Evolutionary conservation across 202 grass and related monocot species (phyloP).

Genomic region (Schoenoplectus tabernaemontani): DNA sequence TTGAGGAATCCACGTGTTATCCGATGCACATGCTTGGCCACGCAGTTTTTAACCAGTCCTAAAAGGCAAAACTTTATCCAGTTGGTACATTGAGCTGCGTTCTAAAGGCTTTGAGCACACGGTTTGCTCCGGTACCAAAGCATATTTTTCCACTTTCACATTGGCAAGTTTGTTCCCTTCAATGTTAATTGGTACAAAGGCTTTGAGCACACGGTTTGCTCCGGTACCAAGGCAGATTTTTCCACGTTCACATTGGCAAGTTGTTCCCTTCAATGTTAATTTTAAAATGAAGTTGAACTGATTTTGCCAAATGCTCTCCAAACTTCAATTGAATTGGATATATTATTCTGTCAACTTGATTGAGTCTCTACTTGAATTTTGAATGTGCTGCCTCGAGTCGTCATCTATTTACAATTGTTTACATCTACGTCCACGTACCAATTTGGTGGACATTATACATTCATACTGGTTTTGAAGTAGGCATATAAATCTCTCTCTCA

Average conservation of each 20-base stretch:
- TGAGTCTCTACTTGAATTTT: too few relatives aligned
- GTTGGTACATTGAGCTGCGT: too few relatives aligned
- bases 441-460: too few relatives aligned
- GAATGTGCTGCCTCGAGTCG: too few relatives aligned
- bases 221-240: neutral
- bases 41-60: neutral
- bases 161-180: neutral
- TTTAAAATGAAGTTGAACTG: neutral
- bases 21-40: neutral
- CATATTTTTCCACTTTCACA: neutral
- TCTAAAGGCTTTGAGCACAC: too few relatives aligned
- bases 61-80: too few relatives aligned
- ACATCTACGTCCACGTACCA: too few relatives aligned
- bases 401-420: too few relatives aligned
- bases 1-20: too few relatives aligned
- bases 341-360: neutral
- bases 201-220: neutral
- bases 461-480: too few relatives aligned
- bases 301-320: neutral
- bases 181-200: too few relatives aligned
- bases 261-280: neutral
- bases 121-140: neutral
- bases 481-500: too few relatives aligned
- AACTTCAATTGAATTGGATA: neutral
- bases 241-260: neutral